phyloP scores from a whole-genome alignment of 192 early-diverging fungal species.

The Dimargaris cristalligena region DNA sequence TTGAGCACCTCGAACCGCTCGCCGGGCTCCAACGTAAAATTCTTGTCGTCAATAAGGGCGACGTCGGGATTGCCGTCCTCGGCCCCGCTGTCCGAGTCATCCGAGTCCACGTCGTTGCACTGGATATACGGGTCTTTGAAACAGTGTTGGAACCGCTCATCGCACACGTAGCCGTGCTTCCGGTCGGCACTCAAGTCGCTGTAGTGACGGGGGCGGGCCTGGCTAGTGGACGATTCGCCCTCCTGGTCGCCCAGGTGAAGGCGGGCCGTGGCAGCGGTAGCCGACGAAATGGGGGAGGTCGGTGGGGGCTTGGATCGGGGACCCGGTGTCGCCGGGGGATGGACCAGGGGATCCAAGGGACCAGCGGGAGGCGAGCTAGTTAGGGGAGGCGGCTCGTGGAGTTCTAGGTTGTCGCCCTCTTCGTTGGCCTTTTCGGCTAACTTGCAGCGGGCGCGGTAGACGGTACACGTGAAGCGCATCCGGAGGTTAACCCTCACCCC shows the following conservation, averaged over 20 bases:
- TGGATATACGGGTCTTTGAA: background rate
- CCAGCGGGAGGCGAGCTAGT: background rate
- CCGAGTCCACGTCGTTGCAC: constrained; percentile 18
- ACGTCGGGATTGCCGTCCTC: constrained; percentile 17
- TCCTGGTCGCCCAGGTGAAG: too few species aligned
- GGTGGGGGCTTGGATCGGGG: too few species aligned
- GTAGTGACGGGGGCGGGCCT: too few species aligned
- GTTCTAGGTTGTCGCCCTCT: background rate
- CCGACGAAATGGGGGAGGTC: too few species aligned
- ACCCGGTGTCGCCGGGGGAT: background rate
- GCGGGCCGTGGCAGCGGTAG: too few species aligned
- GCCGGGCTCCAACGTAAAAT: background rate
- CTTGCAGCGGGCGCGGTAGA: constrained; percentile 63
- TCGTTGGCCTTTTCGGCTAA: constrained; percentile 13
- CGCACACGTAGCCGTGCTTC: background rate
- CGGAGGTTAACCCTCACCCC: constrained; percentile 20
- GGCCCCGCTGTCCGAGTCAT: constrained; percentile 2
- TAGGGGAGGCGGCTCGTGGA: background rate
- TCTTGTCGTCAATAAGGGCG: constrained; percentile 14
- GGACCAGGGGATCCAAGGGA: background rate
- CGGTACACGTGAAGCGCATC: constrained; percentile 60
- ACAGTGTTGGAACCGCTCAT: background rate
- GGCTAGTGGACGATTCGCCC: too few species aligned
- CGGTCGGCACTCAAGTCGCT: background rate
- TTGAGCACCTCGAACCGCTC: constrained; percentile 84